Percentiles rank a stretch among this genome's conserved stretches.
Evolutionary conservation across 257 asterid genomes (phyloP).

Genomic region (Lycium barbarum): DNA sequence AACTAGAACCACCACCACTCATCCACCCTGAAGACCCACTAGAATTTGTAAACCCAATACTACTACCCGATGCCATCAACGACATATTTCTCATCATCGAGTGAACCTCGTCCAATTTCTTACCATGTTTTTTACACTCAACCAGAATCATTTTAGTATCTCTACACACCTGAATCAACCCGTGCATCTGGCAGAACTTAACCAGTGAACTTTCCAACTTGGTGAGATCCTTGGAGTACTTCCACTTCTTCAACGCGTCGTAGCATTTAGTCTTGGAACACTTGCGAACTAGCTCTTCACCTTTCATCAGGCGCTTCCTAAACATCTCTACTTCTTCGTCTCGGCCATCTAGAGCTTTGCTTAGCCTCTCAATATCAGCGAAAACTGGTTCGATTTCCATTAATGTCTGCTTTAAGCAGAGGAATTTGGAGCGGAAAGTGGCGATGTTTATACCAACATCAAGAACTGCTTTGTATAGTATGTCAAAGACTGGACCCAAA

Average conservation of each 20-base stretch:
- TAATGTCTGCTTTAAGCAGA: conserved; percentile 33
- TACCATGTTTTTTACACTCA: conserved; percentile 29
- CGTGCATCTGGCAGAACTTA: conserved; percentile 39
- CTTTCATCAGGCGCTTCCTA: conserved; percentile 17
- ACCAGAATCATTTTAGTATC: conserved; percentile 40
- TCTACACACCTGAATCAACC: conserved; percentile 36
- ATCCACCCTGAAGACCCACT: not conserved
- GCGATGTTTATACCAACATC: conserved; percentile 36
- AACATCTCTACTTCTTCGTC: conserved; percentile 32
- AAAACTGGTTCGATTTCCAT: conserved; percentile 25
- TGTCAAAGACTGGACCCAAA: conserved; percentile 27
- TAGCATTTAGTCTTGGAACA: conserved; percentile 35
- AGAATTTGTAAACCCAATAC: not conserved
- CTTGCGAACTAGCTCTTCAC: conserved; percentile 34
- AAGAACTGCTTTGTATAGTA: not conserved
- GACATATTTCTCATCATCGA: not conserved
- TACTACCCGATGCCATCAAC: not conserved
- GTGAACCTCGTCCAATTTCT: conserved; percentile 37
- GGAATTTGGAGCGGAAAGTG: conserved; percentile 35
- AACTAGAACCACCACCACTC: too few species aligned
- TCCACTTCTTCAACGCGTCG: conserved; percentile 31
- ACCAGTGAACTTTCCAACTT: conserved; percentile 28
- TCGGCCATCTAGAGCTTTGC: conserved; percentile 35
- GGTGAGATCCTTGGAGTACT: conserved; percentile 36
- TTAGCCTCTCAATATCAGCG: conserved; percentile 41